Percentiles rank a stretch among this genome's conserved stretches.
Evolutionary conservation across 345 rosid species (phyloP).

Genomic region (Lumnitzera littorea): DNA sequence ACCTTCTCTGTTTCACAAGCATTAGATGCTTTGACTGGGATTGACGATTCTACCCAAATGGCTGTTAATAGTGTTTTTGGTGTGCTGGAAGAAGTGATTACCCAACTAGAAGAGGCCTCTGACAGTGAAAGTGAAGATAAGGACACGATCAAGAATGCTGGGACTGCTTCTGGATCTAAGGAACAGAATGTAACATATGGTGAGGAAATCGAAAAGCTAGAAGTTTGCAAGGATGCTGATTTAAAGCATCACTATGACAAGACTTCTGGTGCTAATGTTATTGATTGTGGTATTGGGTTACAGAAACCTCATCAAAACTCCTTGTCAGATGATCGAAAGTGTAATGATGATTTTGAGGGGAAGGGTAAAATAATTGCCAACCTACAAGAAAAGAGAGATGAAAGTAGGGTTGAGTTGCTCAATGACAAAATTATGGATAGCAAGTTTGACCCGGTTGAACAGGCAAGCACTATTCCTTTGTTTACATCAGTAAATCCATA

Average conservation of each 20-base stretch:
- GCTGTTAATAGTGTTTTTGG: slow-evolving; percentile 96
- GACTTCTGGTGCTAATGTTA: slow-evolving; percentile 12
- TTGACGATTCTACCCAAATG: slow-evolving; percentile 93
- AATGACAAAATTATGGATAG: slow-evolving; percentile 27
- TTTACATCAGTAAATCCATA: slow-evolving; percentile 23
- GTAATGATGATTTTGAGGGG: slow-evolving; percentile 9
- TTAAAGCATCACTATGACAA: slow-evolving; percentile 12
- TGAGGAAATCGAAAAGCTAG: slow-evolving; percentile 11
- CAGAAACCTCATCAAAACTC: slow-evolving; percentile 16
- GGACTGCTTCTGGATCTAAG: slow-evolving; percentile 14
- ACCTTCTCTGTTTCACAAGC: slow-evolving; percentile 65
- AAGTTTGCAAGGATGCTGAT: slow-evolving; percentile 11
- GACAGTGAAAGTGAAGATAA: slow-evolving; percentile 30
- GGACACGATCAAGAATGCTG: slow-evolving; percentile 26
- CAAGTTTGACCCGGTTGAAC: slow-evolving; percentile 12
- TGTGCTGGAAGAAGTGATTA: slow-evolving; percentile 81
- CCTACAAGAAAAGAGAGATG: slow-evolving; percentile 5
- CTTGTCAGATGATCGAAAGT: slow-evolving; percentile 5
- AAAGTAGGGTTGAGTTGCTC: slow-evolving; percentile 22
- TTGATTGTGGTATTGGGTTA: slow-evolving; percentile 20
- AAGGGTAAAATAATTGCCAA: not conserved
- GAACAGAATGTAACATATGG: slow-evolving; percentile 17
- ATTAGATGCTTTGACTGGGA: slow-evolving; percentile 78
- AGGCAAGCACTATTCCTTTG: slow-evolving; percentile 29
- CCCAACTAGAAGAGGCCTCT: slow-evolving; percentile 60